Evolutionary conservation across 176 grass and related monocot genomes (phyloP), one percentile per base, ranked within the genome.

Genomic region (Carex pumila): DNA sequence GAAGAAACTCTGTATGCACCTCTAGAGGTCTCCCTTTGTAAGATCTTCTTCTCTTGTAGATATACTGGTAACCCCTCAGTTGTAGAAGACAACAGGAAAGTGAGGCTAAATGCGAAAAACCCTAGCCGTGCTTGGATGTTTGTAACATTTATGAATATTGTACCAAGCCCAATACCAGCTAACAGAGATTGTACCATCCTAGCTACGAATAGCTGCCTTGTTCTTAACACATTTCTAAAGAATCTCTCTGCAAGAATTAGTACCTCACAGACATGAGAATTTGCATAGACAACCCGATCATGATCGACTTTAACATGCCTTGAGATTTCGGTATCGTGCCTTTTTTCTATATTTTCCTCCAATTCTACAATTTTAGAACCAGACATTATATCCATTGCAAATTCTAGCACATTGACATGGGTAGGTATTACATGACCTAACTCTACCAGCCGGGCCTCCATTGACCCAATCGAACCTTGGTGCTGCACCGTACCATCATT

Each of bases 81-180:
- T 19, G 92, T 98, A 53, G 91, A 95, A 72, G 95, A 90, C 56
- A 98, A 91, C 50, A 98, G 71, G 85, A 91, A 95, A 15, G 95
- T 98, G 67, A 98, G 92, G 75, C 66, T 95, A 85, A 98, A 98
- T 19, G 95, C 95, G 41, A 98, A 98, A 88, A 98, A 95, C 4
- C 95, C 95, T 3, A 98, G 81, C 5, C 92, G 65, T 12, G 91
- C 90, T 80, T 98, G 91, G 49, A 91, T 84, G 80, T 95, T 87
- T 7, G 65, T 86, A 32, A 85, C 65, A 67, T 85, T 92, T 62
- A 91, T 77, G 85, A 98, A 98, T 71, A 98, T 85, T 19, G 92
- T 91, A 30, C 95, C 95, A 13, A 98, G 88, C 61, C 85, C 90
- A 15, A 84, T 60, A 57, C 95, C 95, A 2, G 83, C 91, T 0